Evolutionary conservation across 768 basidiomycete genomes (phyloP).

Genomic region (Glaciozyma martinii): DNA sequence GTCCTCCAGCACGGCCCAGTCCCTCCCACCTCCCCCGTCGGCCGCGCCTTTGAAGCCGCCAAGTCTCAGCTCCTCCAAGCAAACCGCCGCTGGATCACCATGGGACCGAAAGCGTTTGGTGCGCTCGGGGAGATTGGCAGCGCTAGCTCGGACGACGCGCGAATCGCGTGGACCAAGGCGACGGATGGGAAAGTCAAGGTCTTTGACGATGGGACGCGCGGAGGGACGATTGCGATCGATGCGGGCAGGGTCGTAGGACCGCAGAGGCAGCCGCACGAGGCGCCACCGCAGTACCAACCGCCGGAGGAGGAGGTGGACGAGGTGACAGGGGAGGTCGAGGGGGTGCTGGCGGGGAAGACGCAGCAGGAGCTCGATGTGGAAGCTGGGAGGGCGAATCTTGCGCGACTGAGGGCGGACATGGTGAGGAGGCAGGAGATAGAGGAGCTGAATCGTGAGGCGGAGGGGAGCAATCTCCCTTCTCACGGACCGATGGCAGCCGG

Average conservation of each 20-base stretch:
- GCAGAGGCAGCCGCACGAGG: neutral
- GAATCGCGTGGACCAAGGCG: slow-evolving; percentile 23
- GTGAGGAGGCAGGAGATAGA: neutral
- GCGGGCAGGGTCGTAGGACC: slow-evolving; percentile 22
- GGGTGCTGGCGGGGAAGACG: neutral
- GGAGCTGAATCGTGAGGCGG: neutral
- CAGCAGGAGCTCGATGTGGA: neutral
- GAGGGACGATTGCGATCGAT: slow-evolving; percentile 18
- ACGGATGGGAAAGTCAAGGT: slow-evolving; percentile 24
- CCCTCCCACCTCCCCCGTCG: neutral
- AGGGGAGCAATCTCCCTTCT: neutral
- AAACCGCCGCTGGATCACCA: slow-evolving; percentile 16
- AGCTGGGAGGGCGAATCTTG: neutral
- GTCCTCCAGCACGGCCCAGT: neutral
- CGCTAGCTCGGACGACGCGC: slow-evolving; percentile 9
- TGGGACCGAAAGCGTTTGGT: slow-evolving; percentile 20
- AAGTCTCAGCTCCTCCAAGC: slow-evolving; percentile 16
- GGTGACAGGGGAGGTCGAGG: neutral
- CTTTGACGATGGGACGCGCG: slow-evolving; percentile 4
- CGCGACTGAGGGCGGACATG: neutral
- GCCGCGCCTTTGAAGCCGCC: slow-evolving; percentile 14
- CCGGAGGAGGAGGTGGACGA: neutral
- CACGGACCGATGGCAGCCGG: neutral
- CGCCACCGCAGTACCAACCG: neutral
- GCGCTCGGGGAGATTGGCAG: slow-evolving; percentile 22